Conservation (phyloP, 106 monocot genomes). For the Apostasia shenzhenica region DNA sequence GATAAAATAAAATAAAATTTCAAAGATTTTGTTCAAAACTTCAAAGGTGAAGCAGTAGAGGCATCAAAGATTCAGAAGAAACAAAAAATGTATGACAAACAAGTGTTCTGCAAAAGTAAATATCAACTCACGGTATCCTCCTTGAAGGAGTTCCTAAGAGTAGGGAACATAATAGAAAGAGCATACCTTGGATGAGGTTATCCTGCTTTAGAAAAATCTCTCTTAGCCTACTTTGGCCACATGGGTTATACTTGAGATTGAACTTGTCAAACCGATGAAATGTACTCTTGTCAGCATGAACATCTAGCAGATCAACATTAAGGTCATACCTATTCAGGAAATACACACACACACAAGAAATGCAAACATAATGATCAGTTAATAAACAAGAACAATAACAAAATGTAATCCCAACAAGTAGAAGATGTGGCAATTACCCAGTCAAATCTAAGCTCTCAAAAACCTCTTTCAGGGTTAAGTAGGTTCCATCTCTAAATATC, state of each 20-base stretch:
- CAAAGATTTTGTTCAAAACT: too few relatives aligned
- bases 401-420: background rate
- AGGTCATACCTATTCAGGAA: conserved; percentile 69
- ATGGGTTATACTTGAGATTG: conserved; percentile 98
- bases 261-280: conserved; percentile 99
- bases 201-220: conserved; percentile 99
- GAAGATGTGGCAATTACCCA: conserved; percentile 40
- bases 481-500: conserved; percentile 97
- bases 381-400: background rate
- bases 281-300: conserved; percentile 99
- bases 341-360: background rate
- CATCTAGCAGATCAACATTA: conserved; percentile 96
- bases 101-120: too few relatives aligned
- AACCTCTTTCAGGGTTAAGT: conserved; percentile 93
- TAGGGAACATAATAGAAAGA: too few relatives aligned
- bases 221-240: conserved; percentile 94
- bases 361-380: background rate
- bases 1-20: too few relatives aligned
- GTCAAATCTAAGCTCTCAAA: conserved; percentile 99
- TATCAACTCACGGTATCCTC: too few relatives aligned
- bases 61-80: too few relatives aligned
- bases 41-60: too few relatives aligned
- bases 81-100: too few relatives aligned
- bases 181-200: conserved; percentile 88
- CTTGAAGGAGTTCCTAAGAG: too few relatives aligned